These are phyloP conservation scores for Echeveria elegans DNA, from an alignment of 164 flowering plant genomes.

Conservation along the genomic window DNA sequence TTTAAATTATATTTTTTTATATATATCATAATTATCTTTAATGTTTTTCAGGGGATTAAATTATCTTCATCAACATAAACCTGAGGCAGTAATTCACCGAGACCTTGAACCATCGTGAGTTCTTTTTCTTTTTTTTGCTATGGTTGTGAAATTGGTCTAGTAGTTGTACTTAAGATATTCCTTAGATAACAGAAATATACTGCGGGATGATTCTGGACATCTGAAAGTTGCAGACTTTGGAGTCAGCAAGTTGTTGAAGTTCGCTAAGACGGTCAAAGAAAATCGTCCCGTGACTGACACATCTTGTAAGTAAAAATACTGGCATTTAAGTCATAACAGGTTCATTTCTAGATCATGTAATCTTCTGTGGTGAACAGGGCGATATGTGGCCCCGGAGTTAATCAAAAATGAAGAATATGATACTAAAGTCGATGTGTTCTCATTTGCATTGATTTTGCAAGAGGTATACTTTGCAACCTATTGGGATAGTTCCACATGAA, in stretches of 20 bases:
- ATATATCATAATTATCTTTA: not conserved
- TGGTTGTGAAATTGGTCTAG: not conserved
- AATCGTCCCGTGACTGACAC: slow-evolving; percentile 50
- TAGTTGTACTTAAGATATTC: slow-evolving; percentile 7
- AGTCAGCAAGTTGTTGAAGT: slow-evolving; percentile 73
- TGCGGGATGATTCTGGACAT: slow-evolving; percentile 97
- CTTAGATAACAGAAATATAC: slow-evolving; percentile 79
- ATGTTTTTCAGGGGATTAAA: slow-evolving; percentile 76
- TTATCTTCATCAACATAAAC: slow-evolving; percentile 89
- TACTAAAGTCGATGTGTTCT: slow-evolving; percentile 93
- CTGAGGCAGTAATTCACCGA: slow-evolving; percentile 84
- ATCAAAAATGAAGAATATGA: slow-evolving; percentile 74
- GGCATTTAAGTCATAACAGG: not conserved
- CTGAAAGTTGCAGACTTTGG: slow-evolving; percentile 99
- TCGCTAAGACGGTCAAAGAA: slow-evolving; percentile 54
- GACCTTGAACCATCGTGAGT: slow-evolving; percentile 99
- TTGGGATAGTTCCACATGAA: not conserved
- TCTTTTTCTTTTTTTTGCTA: not conserved
- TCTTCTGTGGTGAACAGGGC: slow-evolving; percentile 36
- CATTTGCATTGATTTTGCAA: slow-evolving; percentile 89
- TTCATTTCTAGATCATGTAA: not conserved
- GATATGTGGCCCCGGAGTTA: slow-evolving; percentile 96
- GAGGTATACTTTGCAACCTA: slow-evolving; percentile 45
- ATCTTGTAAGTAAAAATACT: slow-evolving; percentile 51
- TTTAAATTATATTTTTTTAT: not conserved